Percentiles rank a stretch among this genome's conserved stretches.
phyloP scores from a whole-genome alignment of 148 eudicot species.

The Dianthus caryophyllus region DNA sequence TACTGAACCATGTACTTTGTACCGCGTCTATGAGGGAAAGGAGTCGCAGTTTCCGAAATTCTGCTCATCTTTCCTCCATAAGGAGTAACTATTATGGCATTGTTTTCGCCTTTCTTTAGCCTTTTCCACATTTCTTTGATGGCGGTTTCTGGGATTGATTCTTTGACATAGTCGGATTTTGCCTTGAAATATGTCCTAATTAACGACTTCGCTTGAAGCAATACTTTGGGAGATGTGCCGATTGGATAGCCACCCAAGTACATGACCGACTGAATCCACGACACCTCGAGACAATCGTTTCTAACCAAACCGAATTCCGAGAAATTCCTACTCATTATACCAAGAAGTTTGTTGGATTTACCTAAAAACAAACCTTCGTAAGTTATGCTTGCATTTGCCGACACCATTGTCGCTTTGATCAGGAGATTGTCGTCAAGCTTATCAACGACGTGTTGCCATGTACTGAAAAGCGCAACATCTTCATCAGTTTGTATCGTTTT shows the following conservation, averaged over 20 bases:
- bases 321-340: constrained; percentile 22
- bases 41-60: constrained; percentile 30
- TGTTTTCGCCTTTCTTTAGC: constrained; percentile 18
- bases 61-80: constrained; percentile 46
- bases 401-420: constrained; percentile 16
- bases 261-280: constrained; percentile 26
- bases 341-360: background rate
- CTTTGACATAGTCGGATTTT: constrained; percentile 39
- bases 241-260: constrained; percentile 22
- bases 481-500: background rate
- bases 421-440: constrained; percentile 22
- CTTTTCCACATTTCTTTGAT: constrained; percentile 27
- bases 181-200: constrained; percentile 41
- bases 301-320: constrained; percentile 18
- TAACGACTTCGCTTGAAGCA: constrained; percentile 23
- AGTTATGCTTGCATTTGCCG: background rate
- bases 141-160: constrained; percentile 35
- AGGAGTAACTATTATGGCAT: constrained; percentile 29
- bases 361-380: constrained; percentile 25
- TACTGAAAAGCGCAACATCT: constrained; percentile 8
- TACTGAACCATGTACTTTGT: constrained; percentile 39
- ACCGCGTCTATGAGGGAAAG: constrained; percentile 46
- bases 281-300: constrained; percentile 20
- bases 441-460: constrained; percentile 23
- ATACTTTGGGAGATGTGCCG: constrained; percentile 14